These are phyloP conservation scores for Blastobotrys robertii DNA, from an alignment of 805 yeast genomes.

Conservation along the genomic window DNA sequence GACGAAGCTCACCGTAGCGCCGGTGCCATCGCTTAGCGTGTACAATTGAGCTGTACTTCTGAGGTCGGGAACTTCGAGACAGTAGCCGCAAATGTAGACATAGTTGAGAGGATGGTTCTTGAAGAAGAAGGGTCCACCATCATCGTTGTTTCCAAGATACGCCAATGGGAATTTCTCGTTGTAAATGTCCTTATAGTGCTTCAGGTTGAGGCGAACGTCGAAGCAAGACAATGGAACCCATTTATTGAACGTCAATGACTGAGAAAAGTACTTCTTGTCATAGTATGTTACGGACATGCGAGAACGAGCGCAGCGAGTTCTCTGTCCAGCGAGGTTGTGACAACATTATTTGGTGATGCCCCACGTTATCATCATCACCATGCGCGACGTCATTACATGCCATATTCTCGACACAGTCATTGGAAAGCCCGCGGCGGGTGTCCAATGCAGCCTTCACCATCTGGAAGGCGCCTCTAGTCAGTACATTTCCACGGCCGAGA, in stretches of 20 bases:
- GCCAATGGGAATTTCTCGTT: constrained; percentile 1
- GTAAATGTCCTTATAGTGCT: constrained; percentile 4
- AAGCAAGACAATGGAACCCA: constrained; percentile 16
- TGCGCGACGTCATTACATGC: constrained; percentile 62
- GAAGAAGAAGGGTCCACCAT: constrained; percentile 13
- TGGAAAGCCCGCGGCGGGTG: constrained; percentile 76
- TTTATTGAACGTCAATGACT: constrained; percentile 13
- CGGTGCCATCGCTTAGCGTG: constrained; percentile 6
- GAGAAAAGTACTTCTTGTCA: neutral
- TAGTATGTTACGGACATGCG: neutral
- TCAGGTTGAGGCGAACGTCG: constrained; percentile 7
- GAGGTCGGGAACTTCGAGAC: constrained; percentile 4
- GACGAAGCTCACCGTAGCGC: neutral
- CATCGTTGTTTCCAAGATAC: neutral
- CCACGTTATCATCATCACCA: no score
- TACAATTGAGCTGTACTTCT: neutral
- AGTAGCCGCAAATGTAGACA: constrained; percentile 11
- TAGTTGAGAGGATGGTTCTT: constrained; percentile 16
- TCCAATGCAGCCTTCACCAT: constrained; percentile 43
- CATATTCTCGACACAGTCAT: constrained; percentile 77
- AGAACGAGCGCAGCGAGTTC: neutral
- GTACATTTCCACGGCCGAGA: constrained; percentile 55
- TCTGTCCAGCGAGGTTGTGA: no score
- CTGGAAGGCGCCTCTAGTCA: constrained; percentile 17
- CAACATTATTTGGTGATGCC: no score